A percentile compares a stretch with the other conserved stretches of the same genome.
phyloP scores from a whole-genome alignment of 2,329 filamentous ascomycete genomes.

The Fusarium compactum region DNA sequence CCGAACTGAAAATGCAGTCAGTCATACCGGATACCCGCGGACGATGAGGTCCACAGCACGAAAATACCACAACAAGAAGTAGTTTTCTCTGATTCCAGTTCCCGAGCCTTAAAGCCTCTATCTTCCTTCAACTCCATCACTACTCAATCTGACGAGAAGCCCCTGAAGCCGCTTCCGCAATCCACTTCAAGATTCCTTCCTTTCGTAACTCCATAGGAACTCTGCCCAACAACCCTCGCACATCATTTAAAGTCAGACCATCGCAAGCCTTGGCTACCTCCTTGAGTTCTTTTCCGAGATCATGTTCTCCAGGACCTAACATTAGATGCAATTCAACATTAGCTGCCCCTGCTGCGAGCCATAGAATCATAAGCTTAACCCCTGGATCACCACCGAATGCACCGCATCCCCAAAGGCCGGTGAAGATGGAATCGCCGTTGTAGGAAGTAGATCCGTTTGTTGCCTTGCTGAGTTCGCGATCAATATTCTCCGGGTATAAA shows the following conservation, averaged over 20 bases:
- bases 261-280: constrained; percentile 9
- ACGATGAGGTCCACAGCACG: neutral
- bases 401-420: constrained; percentile 53
- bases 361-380: constrained; percentile 50
- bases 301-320: constrained; percentile 35
- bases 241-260: neutral
- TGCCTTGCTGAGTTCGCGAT: constrained; percentile 50
- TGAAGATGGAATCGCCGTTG: constrained; percentile 37
- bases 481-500: constrained; percentile 41
- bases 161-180: constrained; percentile 6
- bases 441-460: constrained; percentile 46
- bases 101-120: no score
- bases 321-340: constrained; percentile 37
- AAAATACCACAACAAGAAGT: neutral
- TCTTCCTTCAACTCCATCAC: neutral
- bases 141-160: neutral
- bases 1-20: neutral
- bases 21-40: neutral
- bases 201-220: constrained; percentile 15
- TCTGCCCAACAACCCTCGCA: neutral
- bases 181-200: constrained; percentile 33
- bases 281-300: constrained; percentile 28
- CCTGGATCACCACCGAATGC: constrained; percentile 52
- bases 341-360: constrained; percentile 49
- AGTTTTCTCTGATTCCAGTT: neutral